These are phyloP conservation scores for Phytophthora agathidicida DNA, from an alignment of 352 stramenopile genomes.

Conservation along the genomic window DNA sequence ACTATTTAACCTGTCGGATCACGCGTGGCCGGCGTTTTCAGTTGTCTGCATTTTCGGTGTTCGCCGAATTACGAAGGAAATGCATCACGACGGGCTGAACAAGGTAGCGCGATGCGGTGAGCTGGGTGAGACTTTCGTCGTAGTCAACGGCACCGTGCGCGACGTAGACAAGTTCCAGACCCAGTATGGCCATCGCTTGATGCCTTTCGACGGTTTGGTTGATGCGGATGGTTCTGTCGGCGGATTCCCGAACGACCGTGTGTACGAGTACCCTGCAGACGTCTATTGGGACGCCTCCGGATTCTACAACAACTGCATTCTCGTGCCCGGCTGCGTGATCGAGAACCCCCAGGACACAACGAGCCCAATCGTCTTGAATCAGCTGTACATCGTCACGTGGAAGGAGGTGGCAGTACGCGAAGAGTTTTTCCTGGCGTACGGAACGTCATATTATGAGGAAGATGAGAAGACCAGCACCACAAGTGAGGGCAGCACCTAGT, in stretches of 20 bases:
- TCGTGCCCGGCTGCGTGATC: conserved; percentile 85
- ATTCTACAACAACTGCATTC: conserved; percentile 92
- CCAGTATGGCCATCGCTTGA: conserved; percentile 85
- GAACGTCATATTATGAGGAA: conserved; percentile 90
- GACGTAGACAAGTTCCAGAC: conserved; percentile 90
- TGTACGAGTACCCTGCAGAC: conserved; percentile 87
- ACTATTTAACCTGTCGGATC: conserved; percentile 83
- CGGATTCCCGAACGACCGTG: conserved; percentile 87
- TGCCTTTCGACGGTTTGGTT: conserved; percentile 83
- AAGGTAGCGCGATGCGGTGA: conserved; percentile 87
- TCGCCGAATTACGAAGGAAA: conserved; percentile 85
- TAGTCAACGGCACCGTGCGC: conserved; percentile 85
- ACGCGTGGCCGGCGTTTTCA: conserved; percentile 86
- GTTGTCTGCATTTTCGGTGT: conserved; percentile 91
- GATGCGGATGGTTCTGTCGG: conserved; percentile 85
- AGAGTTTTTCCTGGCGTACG: conserved; percentile 90
- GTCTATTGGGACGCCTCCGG: conserved; percentile 88
- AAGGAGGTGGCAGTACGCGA: conserved; percentile 84
- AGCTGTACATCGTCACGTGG: conserved; percentile 91
- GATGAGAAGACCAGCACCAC: conserved; percentile 65
- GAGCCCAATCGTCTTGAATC: conserved; percentile 80
- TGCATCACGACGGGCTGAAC: conserved; percentile 88
- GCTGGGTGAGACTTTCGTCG: conserved; percentile 87
- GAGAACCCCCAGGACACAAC: conserved; percentile 81
- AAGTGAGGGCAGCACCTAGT: conserved; percentile 39